Percentiles rank a stretch among this genome's conserved stretches.
Conservation (phyloP, 306 rosid genomes). For the Rosa multiflora region DNA sequence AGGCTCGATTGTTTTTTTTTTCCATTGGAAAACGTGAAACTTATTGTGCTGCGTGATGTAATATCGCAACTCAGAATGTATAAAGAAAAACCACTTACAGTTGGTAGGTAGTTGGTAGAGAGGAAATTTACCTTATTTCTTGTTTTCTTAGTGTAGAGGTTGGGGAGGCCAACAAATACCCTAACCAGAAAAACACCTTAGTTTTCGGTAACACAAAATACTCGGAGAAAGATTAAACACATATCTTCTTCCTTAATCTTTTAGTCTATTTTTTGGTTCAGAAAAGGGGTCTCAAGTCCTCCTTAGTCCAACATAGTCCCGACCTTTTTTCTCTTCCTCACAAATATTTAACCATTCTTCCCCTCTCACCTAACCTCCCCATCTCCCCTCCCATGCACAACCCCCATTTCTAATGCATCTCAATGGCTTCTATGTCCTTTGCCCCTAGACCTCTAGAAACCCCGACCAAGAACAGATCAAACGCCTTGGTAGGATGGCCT, state of each 20-base stretch:
- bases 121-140: too few species aligned
- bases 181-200: too few species aligned
- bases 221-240: background rate
- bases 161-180: too few species aligned
- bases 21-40: too few species aligned
- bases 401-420: constrained; percentile 3
- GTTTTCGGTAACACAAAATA: background rate
- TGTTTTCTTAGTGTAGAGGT: too few species aligned
- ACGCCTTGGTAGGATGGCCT: constrained; percentile 60
- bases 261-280: background rate
- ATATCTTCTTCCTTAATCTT: background rate
- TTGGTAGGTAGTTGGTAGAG: too few species aligned
- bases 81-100: too few species aligned
- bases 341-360: background rate
- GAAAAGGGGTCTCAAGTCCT: too few species aligned
- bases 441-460: background rate
- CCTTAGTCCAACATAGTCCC: background rate
- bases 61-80: too few species aligned
- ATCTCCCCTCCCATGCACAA: background rate
- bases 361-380: background rate
- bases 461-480: background rate
- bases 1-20: too few species aligned
- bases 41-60: too few species aligned
- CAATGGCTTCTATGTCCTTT: background rate
- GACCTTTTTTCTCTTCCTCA: constrained; percentile 33